Evolutionary conservation across 805 yeast species (phyloP).

Genomic region (Kluyveromyces dobzhanskii): DNA sequence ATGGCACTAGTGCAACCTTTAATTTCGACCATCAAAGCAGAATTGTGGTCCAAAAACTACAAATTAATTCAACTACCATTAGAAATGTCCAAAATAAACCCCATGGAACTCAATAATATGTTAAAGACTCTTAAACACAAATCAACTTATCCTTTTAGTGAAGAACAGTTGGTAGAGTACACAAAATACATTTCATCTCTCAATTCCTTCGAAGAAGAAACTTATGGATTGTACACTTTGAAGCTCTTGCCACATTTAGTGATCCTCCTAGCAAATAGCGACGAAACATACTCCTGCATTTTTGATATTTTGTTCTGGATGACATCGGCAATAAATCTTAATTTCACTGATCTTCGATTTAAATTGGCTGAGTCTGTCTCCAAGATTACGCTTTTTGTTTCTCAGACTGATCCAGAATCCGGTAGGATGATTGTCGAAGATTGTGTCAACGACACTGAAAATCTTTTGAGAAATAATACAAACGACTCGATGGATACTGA

Average conservation of each 20-base stretch:
- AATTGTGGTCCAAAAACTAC: constrained; percentile 24
- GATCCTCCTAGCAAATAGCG: constrained; percentile 11
- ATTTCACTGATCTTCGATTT: constrained; percentile 52
- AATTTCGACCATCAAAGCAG: constrained; percentile 25
- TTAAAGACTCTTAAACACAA: background rate
- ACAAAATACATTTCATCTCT: constrained; percentile 33
- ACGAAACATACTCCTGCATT: constrained; percentile 31
- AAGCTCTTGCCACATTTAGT: constrained; percentile 22
- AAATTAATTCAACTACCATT: constrained; percentile 8
- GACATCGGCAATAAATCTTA: constrained; percentile 35
- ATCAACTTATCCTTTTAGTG: background rate
- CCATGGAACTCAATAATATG: constrained; percentile 10
- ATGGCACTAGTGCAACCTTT: constrained; percentile 37
- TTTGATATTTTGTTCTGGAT: constrained; percentile 45
- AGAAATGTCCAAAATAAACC: constrained; percentile 14
- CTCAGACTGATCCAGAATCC: constrained; percentile 19
- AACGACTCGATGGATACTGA: constrained; percentile 23
- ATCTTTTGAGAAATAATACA: constrained; percentile 6
- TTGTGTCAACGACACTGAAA: constrained; percentile 20
- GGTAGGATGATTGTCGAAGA: constrained; percentile 21
- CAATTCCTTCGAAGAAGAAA: constrained; percentile 11
- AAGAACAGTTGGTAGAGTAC: constrained; percentile 24
- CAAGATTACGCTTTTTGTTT: constrained; percentile 33
- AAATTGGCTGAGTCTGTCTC: constrained; percentile 60
- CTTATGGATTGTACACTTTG: constrained; percentile 4